A percentile compares a stretch with the other conserved stretches of the same genome.
These are phyloP conservation scores for Phialemoniopsis sp. DNA, from an alignment of 2,329 filamentous ascomycete genomes.

Conservation along the genomic window DNA sequence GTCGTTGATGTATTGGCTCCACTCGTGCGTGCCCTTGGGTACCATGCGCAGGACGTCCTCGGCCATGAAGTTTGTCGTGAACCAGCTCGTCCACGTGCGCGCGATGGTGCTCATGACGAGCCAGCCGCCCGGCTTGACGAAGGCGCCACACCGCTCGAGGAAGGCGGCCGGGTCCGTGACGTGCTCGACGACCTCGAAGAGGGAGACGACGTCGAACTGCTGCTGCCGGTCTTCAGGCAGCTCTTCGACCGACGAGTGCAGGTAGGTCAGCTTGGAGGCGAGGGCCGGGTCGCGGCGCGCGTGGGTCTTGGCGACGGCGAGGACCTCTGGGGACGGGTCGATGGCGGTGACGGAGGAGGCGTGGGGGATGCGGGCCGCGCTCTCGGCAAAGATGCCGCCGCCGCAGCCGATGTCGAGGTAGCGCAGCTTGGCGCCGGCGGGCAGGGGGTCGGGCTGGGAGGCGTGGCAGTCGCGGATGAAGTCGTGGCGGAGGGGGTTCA, in stretches of 20 bases:
- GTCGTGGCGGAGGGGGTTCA: slow-evolving; percentile 95
- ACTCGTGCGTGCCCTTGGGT: slow-evolving; percentile 90
- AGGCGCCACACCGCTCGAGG: slow-evolving; percentile 64
- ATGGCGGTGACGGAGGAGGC: slow-evolving; percentile 68
- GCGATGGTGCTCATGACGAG: slow-evolving; percentile 90
- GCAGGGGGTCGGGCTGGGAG: slow-evolving; percentile 39
- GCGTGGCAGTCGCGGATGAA: slow-evolving; percentile 76
- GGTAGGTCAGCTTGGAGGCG: slow-evolving; percentile 62
- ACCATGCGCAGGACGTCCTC: slow-evolving; percentile 87
- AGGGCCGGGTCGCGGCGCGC: slow-evolving; percentile 65
- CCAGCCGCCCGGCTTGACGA: slow-evolving; percentile 90
- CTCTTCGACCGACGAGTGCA: slow-evolving; percentile 73
- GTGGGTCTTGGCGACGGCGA: slow-evolving; percentile 72
- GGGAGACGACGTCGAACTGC: slow-evolving; percentile 71
- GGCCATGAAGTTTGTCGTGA: slow-evolving; percentile 88
- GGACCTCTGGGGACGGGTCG: slow-evolving; percentile 71
- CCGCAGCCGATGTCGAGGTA: slow-evolving; percentile 95
- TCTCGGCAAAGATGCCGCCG: slow-evolving; percentile 94
- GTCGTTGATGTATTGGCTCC: slow-evolving; percentile 92
- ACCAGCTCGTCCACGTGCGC: slow-evolving; percentile 80
- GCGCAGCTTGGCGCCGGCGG: slow-evolving; percentile 38
- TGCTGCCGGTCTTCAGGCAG: slow-evolving; percentile 41
- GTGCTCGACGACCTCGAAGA: slow-evolving; percentile 96
- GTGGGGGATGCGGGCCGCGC: slow-evolving; percentile 63
- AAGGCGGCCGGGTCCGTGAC: slow-evolving; percentile 69